Conservation (phyloP, 1,284 basidiomycete genomes). For the Heterobasidion parviporum region DNA sequence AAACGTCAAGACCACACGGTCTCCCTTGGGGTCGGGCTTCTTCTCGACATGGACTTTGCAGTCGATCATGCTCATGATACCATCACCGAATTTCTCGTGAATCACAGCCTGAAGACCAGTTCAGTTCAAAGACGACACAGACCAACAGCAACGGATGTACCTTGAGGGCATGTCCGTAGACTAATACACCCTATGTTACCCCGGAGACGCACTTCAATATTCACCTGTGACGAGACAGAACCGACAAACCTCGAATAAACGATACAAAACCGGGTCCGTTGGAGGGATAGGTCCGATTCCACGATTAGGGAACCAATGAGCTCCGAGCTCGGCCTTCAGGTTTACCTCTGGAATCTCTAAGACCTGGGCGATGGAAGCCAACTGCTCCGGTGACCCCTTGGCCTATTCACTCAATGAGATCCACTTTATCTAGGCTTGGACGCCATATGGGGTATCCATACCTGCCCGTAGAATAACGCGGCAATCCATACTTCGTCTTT, state of each 20-base stretch:
- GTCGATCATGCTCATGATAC: constrained; percentile 89
- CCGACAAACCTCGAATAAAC: constrained; percentile 67
- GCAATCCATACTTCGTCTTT: constrained; percentile 87
- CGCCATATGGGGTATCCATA: constrained; percentile 18
- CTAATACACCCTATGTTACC: constrained; percentile 52
- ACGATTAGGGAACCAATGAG: constrained; percentile 68
- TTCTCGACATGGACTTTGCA: constrained; percentile 68
- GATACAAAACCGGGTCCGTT: constrained; percentile 77
- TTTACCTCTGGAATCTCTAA: constrained; percentile 37
- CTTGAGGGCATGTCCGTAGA: constrained; percentile 79
- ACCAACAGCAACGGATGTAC: constrained; percentile 20
- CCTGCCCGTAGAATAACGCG: constrained; percentile 81
- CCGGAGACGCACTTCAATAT: background rate
- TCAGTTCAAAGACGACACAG: background rate
- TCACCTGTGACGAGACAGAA: background rate
- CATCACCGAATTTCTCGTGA: constrained; percentile 89
- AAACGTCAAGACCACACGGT: constrained; percentile 76
- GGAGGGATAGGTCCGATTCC: constrained; percentile 63
- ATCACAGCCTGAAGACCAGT: constrained; percentile 55
- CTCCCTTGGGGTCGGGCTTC: constrained; percentile 76
- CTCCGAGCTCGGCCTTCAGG: constrained; percentile 45
- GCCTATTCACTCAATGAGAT: constrained; percentile 35
- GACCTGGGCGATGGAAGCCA: constrained; percentile 41
- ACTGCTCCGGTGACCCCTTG: constrained; percentile 55
- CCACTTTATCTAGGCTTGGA: background rate